These are phyloP conservation scores for Beverwykella pulmonaria DNA, from an alignment of 495 filamentous ascomycete species.

Conservation along the genomic window DNA sequence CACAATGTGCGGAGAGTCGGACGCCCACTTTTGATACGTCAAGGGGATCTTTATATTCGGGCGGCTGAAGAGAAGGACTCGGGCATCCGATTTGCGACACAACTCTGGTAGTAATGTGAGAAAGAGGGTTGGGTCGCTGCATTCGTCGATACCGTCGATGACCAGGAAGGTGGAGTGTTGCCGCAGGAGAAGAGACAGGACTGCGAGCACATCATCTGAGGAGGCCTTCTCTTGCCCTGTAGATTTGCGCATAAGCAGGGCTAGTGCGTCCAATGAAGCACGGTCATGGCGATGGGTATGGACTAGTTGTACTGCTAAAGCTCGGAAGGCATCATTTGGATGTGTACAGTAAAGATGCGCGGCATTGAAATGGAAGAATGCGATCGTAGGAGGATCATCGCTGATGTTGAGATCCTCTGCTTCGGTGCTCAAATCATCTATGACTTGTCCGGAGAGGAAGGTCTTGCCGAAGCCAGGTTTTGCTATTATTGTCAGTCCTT, in stretches of 20 bases:
- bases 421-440: slow-evolving; percentile 23
- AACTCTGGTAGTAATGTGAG: slow-evolving; percentile 24
- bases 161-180: slow-evolving; percentile 34
- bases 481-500: not conserved
- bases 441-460: slow-evolving; percentile 17
- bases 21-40: slow-evolving; percentile 27
- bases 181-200: slow-evolving; percentile 18
- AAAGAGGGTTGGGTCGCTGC: slow-evolving; percentile 16
- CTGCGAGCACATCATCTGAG: slow-evolving; percentile 25
- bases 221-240: slow-evolving; percentile 21
- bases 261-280: slow-evolving; percentile 24
- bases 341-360: slow-evolving; percentile 4
- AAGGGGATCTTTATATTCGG: slow-evolving; percentile 18
- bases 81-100: slow-evolving; percentile 17
- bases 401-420: slow-evolving; percentile 25
- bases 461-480: slow-evolving; percentile 34
- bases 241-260: slow-evolving; percentile 26
- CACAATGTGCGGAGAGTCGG: slow-evolving; percentile 13
- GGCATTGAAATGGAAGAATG: slow-evolving; percentile 32
- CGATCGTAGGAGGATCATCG: slow-evolving; percentile 20
- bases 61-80: slow-evolving; percentile 23
- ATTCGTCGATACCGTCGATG: slow-evolving; percentile 35
- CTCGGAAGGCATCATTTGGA: slow-evolving; percentile 24
- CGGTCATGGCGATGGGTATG: slow-evolving; percentile 26
- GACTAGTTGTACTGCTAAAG: slow-evolving; percentile 25